Evolutionary conservation across 345 rosid genomes (phyloP), one percentile per base, ranked within the genome.

Genomic region (Barbarea vulgaris): DNA sequence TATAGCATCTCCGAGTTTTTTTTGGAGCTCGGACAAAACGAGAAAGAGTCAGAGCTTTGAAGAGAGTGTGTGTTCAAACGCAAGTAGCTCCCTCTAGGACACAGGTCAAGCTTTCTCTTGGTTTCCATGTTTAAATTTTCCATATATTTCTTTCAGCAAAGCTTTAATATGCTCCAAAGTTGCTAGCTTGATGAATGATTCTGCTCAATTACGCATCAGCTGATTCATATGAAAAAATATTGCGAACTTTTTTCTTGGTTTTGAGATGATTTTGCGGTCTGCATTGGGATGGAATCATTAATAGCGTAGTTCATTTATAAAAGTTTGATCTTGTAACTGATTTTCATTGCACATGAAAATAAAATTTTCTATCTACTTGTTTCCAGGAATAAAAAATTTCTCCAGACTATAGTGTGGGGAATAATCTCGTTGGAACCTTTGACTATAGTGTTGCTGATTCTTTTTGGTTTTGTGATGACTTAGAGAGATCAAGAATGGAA

Each of bases 401-500:
- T 76, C 70, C 67, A 39, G 75, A 71, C n/a, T 87, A 89, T 70
- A 78, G 50, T 72, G 65, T 74, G 63, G 82, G 80, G 31, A 80
- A 72, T 44, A 87, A 80, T 60, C 81, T 64, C 14, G 78, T 86
- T 2, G 89, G 84, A 64, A 86, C 80, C 41, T 94, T 85, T 79
- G n/a, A n/a, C n/a, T n/a, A n/a, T n/a, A n/a, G n/a, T n/a, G n/a
- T n/a, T n/a, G n/a, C n/a, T n/a, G n/a, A n/a, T n/a, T n/a, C n/a
- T n/a, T n/a, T n/a, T n/a, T n/a, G n/a, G n/a, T 15, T 73, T 22
- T 37, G 17, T 72, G 51, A 57, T 82, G 74, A 37, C 59, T 48
- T 71, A 94, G 97, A 91, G 98, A 79, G 96, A 94, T 77, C 98
- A 94, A 86, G 98, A 94, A 82, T 94, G 98, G 98, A 94, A 94